These are phyloP conservation scores for Microbotryum violaceum DNA, from an alignment of 1,284 basidiomycete species.

Conservation along the genomic window DNA sequence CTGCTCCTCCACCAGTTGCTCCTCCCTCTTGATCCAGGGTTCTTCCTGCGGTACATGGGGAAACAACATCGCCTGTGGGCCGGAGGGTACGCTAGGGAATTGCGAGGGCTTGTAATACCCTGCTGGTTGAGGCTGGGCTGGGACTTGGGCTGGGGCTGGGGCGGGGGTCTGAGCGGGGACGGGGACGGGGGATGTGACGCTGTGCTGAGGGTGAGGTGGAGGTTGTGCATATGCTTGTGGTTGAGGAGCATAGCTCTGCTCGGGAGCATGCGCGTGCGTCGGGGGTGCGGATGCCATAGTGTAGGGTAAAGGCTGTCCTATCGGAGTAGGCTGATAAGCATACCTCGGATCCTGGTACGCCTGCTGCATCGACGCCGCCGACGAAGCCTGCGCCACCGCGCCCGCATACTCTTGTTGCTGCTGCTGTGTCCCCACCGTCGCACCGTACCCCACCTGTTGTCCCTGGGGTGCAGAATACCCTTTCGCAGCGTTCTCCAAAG, in stretches of 20 bases:
- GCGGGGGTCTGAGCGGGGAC: background rate
- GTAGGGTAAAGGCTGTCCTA: background rate
- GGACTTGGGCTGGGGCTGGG: background rate
- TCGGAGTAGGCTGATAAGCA: background rate
- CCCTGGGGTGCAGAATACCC: no score
- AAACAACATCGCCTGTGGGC: conserved; percentile 3
- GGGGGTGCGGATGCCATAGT: background rate
- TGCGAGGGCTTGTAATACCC: conserved; percentile 25
- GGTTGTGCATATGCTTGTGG: background rate
- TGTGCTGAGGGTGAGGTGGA: background rate
- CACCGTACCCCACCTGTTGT: no score
- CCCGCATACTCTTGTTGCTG: no score
- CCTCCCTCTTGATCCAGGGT: conserved; percentile 2
- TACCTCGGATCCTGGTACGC: no score
- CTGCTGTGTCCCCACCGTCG: no score
- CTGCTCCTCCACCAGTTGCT: conserved; percentile 6
- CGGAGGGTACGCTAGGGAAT: conserved; percentile 20
- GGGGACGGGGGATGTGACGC: background rate
- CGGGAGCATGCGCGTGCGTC: background rate
- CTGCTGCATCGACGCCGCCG: no score
- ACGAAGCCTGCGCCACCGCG: no score
- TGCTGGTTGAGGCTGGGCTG: background rate
- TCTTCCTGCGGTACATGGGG: conserved; percentile 12
- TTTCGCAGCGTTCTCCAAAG: conserved; percentile 15
- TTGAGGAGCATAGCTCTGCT: background rate